Evolutionary conservation across 1,284 basidiomycete genomes (phyloP), one percentile per base, ranked within the genome.

Genomic region (Schizophyllum commune): DNA sequence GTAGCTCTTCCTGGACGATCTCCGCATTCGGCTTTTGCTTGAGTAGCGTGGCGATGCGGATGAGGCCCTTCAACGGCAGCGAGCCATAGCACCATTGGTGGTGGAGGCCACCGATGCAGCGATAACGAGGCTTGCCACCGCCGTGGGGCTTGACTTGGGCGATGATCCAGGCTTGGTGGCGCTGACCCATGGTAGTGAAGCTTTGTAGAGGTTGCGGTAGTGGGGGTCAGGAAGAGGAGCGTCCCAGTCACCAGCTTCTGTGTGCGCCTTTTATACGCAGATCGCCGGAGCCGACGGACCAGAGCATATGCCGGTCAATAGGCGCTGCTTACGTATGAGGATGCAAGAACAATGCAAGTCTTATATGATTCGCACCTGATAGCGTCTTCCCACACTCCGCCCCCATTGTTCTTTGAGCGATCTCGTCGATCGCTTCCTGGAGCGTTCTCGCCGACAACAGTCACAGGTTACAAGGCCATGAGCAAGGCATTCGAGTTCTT

Each of bases 41-140:
- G 11, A 74, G 47, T 17, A 77, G 70, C 4, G 67, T 65, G 17
- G 78, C 13, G 59, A 77, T 73, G 15, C 75, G 74, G 52, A 61
- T 65, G 1, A 70, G 63, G 5, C 70, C 73, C 0, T 54, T 60
- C 5, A 77, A 63, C 19, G 76, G 72, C 7, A 73, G 62, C 39
- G 55, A 57, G 13, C 72, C 75, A 55, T 71, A 75, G 64, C 72
- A 77, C 72, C 72, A 76, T 65, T 77, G 75, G 62, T 76, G 70
- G 62, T 79, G 75, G 5, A 70, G 67, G 1, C 72, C 76, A 4
- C 69, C 75, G 22, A 79, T 64, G 58, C 77, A 79, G 39, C 73
- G 73, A 66, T 77, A 76, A 47, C 65, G 65, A 20, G 70, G 51
- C 53, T 61, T 21, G 13, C 64, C 59, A n/a, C 60, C 22, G 22